phyloP scores from a whole-genome alignment of 768 basidiomycete genomes.

The Exsudoporus frostii region DNA sequence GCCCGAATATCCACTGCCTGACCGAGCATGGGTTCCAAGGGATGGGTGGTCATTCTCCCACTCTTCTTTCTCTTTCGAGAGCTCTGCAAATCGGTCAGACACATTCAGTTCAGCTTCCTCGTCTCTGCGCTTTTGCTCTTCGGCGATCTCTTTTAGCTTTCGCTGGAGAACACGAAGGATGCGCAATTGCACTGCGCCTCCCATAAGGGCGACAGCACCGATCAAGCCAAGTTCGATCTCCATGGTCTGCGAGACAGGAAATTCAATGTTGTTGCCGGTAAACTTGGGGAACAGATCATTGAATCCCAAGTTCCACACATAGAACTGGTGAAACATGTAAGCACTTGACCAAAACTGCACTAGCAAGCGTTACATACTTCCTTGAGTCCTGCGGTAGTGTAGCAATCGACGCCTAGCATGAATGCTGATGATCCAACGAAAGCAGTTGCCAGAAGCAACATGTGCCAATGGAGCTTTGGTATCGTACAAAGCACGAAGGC shows the following conservation, averaged over 20 bases:
- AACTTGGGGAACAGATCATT: constrained; percentile 75
- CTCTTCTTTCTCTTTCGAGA: constrained; percentile 67
- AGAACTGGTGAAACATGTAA: constrained; percentile 58
- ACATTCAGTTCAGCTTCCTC: constrained; percentile 75
- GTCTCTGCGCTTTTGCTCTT: constrained; percentile 69
- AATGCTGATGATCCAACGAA: constrained; percentile 89
- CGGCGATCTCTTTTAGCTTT: constrained; percentile 76
- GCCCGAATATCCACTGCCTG: constrained; percentile 61
- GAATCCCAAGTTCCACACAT: constrained; percentile 94
- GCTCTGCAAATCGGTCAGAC: constrained; percentile 59
- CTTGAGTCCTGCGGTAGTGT: constrained; percentile 86
- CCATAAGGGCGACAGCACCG: constrained; percentile 79
- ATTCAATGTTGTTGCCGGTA: constrained; percentile 58
- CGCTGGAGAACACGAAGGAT: constrained; percentile 76
- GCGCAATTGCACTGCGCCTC: constrained; percentile 85
- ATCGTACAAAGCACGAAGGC: constrained; percentile 84
- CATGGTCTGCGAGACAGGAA: constrained; percentile 88
- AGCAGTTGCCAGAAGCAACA: constrained; percentile 82
- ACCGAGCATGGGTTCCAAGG: constrained; percentile 55
- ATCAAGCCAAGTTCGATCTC: constrained; percentile 90
- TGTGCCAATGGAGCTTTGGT: constrained; percentile 82
- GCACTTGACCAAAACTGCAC: neutral
- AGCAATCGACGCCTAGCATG: constrained; percentile 93
- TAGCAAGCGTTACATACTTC: constrained; percentile 52
- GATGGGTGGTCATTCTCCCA: constrained; percentile 88